Conservation (phyloP, 148 eudicot genomes). For the Rhododendron williamsianum region DNA sequence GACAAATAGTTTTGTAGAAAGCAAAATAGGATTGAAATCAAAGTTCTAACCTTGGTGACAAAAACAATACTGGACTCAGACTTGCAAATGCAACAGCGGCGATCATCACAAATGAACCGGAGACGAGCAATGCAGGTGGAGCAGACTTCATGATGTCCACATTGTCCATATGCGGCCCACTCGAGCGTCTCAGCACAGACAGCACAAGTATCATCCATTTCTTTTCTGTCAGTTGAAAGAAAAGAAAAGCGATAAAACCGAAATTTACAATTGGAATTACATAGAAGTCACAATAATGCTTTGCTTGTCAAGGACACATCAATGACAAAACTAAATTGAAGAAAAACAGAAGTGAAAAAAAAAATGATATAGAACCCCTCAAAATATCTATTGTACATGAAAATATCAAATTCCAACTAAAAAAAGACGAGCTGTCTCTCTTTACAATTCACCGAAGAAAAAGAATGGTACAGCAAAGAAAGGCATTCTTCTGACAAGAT, state of each 20-base stretch:
- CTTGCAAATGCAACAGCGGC: conserved; percentile 81
- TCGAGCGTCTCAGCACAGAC: conserved; percentile 75
- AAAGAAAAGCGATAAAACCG: not conserved
- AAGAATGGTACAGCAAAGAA: not conserved
- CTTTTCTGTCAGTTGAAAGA: conserved; percentile 12
- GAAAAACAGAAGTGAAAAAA: not conserved
- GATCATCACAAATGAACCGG: conserved; percentile 81
- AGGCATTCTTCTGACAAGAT: not conserved
- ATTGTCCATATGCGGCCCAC: conserved; percentile 82
- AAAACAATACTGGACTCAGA: conserved; percentile 48
- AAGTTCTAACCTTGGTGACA: conserved; percentile 59
- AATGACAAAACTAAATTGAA: not conserved
- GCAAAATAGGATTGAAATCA: not conserved
- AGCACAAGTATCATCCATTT: conserved; percentile 83
- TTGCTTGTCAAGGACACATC: not conserved
- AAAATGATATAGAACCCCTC: not conserved
- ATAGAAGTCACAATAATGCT: not conserved
- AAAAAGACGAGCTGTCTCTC: not conserved
- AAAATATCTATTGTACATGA: not conserved
- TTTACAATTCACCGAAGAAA: not conserved
- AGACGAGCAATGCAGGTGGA: conserved; percentile 89
- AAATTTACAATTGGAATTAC: not conserved
- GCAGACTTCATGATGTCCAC: conserved; percentile 85
- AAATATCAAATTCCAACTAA: not conserved
- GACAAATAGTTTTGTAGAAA: not conserved